Conservation (phyloP, 495 filamentous ascomycete species). For the Hypoxylon perforatum region DNA sequence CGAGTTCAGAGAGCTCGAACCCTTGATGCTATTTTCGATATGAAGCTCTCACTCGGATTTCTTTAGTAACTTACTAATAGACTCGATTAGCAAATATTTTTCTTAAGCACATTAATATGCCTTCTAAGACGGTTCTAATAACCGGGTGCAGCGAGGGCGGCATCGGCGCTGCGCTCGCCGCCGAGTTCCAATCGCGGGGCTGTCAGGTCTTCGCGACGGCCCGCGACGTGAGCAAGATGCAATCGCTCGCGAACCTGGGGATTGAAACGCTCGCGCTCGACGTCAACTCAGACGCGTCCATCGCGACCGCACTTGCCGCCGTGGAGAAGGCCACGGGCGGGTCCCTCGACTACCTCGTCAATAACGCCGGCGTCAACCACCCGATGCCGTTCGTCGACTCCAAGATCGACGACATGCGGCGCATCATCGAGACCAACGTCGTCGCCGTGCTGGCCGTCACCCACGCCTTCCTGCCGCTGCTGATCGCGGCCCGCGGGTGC, state of each 20-base stretch:
- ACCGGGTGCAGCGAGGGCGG: slow-evolving; percentile 64
- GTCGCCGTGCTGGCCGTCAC: slow-evolving; percentile 63
- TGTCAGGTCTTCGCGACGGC: slow-evolving; percentile 68
- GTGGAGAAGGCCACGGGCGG: slow-evolving; percentile 17
- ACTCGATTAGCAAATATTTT: too few relatives aligned
- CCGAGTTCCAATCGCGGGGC: slow-evolving; percentile 59
- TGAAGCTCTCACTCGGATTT: too few relatives aligned
- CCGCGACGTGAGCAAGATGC: slow-evolving; percentile 57
- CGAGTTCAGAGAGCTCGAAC: too few relatives aligned
- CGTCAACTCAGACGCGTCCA: slow-evolving; percentile 54
- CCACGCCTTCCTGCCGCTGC: slow-evolving; percentile 64
- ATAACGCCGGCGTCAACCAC: slow-evolving; percentile 64
- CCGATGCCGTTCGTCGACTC: slow-evolving; percentile 60
- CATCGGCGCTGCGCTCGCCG: slow-evolving; percentile 66
- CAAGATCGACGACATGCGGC: slow-evolving; percentile 53
- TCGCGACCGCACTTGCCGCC: slow-evolving; percentile 47
- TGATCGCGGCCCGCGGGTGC: slow-evolving; percentile 58
- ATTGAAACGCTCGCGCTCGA: slow-evolving; percentile 63
- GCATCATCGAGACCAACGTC: slow-evolving; percentile 66
- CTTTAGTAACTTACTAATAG: too few relatives aligned
- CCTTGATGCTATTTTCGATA: too few relatives aligned
- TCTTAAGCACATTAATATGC: slow-evolving; percentile 25
- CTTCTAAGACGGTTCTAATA: slow-evolving; percentile 53
- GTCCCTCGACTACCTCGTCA: slow-evolving; percentile 63
- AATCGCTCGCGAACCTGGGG: slow-evolving; percentile 47